A percentile compares a stretch with the other conserved stretches of the same genome.
phyloP scores from a whole-genome alignment of 768 basidiomycete species.

The Trametes cingulata region DNA sequence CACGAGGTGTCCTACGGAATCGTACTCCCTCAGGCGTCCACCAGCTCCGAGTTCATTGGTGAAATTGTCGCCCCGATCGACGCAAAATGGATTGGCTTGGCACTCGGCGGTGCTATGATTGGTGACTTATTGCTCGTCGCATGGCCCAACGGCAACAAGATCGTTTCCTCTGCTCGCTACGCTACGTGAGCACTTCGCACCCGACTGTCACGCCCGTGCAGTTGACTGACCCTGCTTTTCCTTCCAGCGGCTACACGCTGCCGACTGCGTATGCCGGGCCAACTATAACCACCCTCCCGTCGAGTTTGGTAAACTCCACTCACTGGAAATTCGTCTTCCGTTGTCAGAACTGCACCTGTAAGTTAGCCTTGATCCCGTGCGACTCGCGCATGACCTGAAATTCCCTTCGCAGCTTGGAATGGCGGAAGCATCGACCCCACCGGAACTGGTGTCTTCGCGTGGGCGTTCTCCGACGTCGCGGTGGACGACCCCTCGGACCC shows the following conservation, averaged over 20 bases:
- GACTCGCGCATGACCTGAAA: background rate
- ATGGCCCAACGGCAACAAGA: slow-evolving; percentile 55
- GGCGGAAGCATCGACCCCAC: slow-evolving; percentile 40
- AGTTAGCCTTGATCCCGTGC: slow-evolving; percentile 20
- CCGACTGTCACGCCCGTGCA: background rate
- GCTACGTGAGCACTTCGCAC: slow-evolving; percentile 45
- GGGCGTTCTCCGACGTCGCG: slow-evolving; percentile 46
- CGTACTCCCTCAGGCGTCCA: slow-evolving; percentile 50
- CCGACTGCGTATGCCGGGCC: slow-evolving; percentile 56
- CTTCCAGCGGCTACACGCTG: slow-evolving; percentile 48
- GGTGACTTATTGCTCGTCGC: slow-evolving; percentile 58
- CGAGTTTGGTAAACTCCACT: slow-evolving; percentile 54
- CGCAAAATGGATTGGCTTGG: slow-evolving; percentile 56
- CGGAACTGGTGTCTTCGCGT: slow-evolving; percentile 47
- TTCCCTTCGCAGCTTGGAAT: slow-evolving; percentile 38
- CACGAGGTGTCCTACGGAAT: slow-evolving; percentile 45
- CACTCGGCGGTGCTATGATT: slow-evolving; percentile 57
- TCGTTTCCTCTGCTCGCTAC: slow-evolving; percentile 54
- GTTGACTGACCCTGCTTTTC: background rate
- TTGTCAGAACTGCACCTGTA: slow-evolving; percentile 66
- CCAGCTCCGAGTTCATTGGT: slow-evolving; percentile 58
- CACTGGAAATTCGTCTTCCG: slow-evolving; percentile 71
- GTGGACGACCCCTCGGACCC: slow-evolving; percentile 54
- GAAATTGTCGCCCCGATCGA: slow-evolving; percentile 58
- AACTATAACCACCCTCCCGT: slow-evolving; percentile 51